A percentile compares a stretch with the other conserved stretches of the same genome.
Conservation (phyloP, 306 rosid genomes). For the Urtica urens region DNA sequence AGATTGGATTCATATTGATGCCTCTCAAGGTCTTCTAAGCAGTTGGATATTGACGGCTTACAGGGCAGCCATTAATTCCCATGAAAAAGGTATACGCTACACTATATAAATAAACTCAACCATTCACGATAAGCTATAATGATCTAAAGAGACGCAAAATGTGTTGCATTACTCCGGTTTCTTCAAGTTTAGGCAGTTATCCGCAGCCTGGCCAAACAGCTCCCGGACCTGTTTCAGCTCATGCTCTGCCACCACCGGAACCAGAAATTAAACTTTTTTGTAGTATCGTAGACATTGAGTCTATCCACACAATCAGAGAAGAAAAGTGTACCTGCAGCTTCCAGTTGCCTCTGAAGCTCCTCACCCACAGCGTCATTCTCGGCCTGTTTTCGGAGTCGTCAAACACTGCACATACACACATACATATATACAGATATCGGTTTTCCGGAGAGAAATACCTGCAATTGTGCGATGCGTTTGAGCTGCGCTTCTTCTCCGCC, state of each 20-base stretch:
- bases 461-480: constrained; percentile 67
- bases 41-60: too few species aligned
- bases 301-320: constrained; percentile 12
- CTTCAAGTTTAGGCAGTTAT: constrained; percentile 82
- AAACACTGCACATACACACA: neutral
- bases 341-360: constrained; percentile 83
- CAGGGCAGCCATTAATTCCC: too few species aligned
- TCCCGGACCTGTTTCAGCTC: constrained; percentile 60
- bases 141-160: too few species aligned
- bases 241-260: constrained; percentile 48
- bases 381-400: constrained; percentile 35
- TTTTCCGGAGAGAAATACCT: constrained; percentile 31
- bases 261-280: too few species aligned
- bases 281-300: too few species aligned
- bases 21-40: too few species aligned
- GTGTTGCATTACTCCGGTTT: constrained; percentile 55
- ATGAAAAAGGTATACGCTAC: too few species aligned
- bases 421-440: neutral
- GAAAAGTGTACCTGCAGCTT: constrained; percentile 68
- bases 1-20: too few species aligned
- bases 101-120: too few species aligned
- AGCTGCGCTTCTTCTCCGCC: constrained; percentile 76
- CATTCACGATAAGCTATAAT: too few species aligned
- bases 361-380: constrained; percentile 73
- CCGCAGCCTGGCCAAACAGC: constrained; percentile 65